A percentile compares a stretch with the other conserved stretches of the same genome.
phyloP scores from a whole-genome alignment of 352 stramenopile species.

The Globisporangium canariense region DNA sequence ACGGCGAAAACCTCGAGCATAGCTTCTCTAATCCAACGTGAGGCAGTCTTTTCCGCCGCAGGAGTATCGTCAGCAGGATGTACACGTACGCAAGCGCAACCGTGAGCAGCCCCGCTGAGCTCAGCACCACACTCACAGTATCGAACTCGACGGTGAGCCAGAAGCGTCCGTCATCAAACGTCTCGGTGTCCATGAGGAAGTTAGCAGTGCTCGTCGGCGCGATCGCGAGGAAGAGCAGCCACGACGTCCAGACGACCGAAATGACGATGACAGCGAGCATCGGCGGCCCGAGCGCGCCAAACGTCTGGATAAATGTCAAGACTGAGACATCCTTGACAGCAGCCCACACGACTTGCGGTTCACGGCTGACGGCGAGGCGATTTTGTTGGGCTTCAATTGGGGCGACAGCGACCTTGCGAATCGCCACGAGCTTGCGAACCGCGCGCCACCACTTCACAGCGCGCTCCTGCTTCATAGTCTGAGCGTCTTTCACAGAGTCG shows the following conservation, averaged over 20 bases:
- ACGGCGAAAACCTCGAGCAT: not conserved
- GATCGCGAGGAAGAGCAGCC: conserved; percentile 27
- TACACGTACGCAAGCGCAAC: conserved; percentile 13
- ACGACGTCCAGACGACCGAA: conserved; percentile 29
- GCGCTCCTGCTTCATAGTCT: not conserved
- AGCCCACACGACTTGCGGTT: not conserved
- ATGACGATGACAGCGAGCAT: conserved; percentile 11
- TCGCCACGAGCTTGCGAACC: not conserved
- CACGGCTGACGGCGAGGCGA: not conserved
- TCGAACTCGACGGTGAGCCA: conserved; percentile 31
- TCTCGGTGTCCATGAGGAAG: conserved; percentile 30
- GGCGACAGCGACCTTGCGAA: not conserved
- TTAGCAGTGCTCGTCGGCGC: conserved; percentile 32
- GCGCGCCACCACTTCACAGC: not conserved
- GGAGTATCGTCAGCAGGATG: conserved; percentile 25
- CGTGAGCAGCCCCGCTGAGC: conserved; percentile 13
- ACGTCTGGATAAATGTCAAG: conserved; percentile 10
- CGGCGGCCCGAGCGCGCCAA: not conserved
- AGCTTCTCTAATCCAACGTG: not conserved
- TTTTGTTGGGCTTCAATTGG: not conserved
- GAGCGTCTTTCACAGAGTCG: not conserved
- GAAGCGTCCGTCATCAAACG: conserved; percentile 34
- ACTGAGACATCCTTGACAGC: not conserved
- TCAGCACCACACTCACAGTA: conserved; percentile 13
- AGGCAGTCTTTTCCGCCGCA: conserved; percentile 17